These are phyloP conservation scores for Hyaloperonospora arabidopsidis DNA, from an alignment of 352 stramenopile genomes.

Conservation along the genomic window DNA sequence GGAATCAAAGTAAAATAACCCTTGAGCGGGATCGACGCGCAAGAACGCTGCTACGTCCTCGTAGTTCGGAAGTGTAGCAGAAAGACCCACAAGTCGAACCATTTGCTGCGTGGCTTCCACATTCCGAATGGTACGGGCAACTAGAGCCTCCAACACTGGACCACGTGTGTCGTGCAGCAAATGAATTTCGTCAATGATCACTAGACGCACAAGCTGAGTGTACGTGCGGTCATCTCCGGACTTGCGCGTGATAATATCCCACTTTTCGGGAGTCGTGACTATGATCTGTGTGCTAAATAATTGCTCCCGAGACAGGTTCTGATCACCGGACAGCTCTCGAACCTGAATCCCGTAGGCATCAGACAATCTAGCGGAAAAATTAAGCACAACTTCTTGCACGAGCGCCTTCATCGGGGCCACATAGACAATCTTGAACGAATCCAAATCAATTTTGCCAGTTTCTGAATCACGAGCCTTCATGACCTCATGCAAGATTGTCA, in stretches of 20 bases:
- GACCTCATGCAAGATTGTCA: constrained; percentile 98
- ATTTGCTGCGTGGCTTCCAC: constrained; percentile 97
- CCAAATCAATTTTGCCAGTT: constrained; percentile 88
- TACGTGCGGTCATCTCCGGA: constrained; percentile 94
- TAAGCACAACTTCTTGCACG: constrained; percentile 98
- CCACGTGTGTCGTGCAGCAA: constrained; percentile 98
- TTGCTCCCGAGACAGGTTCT: constrained; percentile 95
- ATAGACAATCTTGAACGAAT: constrained; percentile 99
- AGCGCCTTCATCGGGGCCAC: constrained; percentile 99
- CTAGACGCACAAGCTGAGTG: constrained; percentile 95
- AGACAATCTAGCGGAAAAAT: constrained; percentile 91
- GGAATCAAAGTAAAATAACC: constrained; percentile 99
- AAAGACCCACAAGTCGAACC: constrained; percentile 96
- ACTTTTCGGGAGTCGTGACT: constrained; percentile 99
- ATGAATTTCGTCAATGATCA: constrained; percentile 99
- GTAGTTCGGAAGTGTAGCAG: constrained; percentile 99
- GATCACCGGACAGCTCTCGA: constrained; percentile 96
- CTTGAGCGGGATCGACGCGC: constrained; percentile 94
- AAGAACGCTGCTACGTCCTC: constrained; percentile 98
- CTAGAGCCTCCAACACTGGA: constrained; percentile 96
- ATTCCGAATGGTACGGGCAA: constrained; percentile 95
- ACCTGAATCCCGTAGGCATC: constrained; percentile 92
- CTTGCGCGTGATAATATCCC: constrained; percentile 99
- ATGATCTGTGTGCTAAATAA: constrained; percentile 99
- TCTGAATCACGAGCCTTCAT: constrained; percentile 85